A percentile compares a stretch with the other conserved stretches of the same genome.
Conservation (phyloP, 495 filamentous ascomycete species). For the Tuber melanosporum region DNA sequence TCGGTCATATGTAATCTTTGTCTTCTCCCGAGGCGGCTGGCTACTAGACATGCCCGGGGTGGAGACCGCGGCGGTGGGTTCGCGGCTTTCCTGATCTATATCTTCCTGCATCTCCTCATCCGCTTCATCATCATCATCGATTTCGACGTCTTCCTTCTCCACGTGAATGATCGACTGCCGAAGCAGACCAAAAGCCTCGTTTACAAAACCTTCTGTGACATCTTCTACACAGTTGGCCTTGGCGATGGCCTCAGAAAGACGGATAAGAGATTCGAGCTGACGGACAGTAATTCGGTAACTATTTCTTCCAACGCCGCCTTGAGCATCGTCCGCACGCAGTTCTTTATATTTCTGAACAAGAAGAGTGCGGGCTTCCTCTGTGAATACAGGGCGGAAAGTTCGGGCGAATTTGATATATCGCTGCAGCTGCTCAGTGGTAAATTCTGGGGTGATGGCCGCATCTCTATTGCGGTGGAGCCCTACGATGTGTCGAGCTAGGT, state of each 20-base stretch:
- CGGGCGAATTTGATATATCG: slow-evolving; percentile 94
- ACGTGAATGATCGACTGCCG: slow-evolving; percentile 93
- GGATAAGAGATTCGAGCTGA: slow-evolving; percentile 92
- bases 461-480: slow-evolving; percentile 88
- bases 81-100: slow-evolving; percentile 47
- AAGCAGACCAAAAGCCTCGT: slow-evolving; percentile 82
- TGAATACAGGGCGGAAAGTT: slow-evolving; percentile 91
- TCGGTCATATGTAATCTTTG: slow-evolving; percentile 91
- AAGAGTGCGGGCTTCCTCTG: slow-evolving; percentile 71
- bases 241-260: slow-evolving; percentile 88
- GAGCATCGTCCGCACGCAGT: slow-evolving; percentile 84
- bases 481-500: slow-evolving; percentile 90
- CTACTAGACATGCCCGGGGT: slow-evolving; percentile 36
- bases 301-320: slow-evolving; percentile 86
- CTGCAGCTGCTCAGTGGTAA: slow-evolving; percentile 93
- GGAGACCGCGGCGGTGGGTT: slow-evolving; percentile 42
- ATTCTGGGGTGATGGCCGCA: slow-evolving; percentile 80
- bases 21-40: slow-evolving; percentile 55
- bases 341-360: slow-evolving; percentile 96
- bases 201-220: slow-evolving; percentile 73
- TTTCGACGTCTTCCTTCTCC: slow-evolving; percentile 95
- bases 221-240: slow-evolving; percentile 96
- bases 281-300: slow-evolving; percentile 94
- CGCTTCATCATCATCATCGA: slow-evolving; percentile 75
- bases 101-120: slow-evolving; percentile 59